Base-by-base conservation (phyloP, 176 grass and related monocot genomes). In the Triticum timopheevii region DNA sequence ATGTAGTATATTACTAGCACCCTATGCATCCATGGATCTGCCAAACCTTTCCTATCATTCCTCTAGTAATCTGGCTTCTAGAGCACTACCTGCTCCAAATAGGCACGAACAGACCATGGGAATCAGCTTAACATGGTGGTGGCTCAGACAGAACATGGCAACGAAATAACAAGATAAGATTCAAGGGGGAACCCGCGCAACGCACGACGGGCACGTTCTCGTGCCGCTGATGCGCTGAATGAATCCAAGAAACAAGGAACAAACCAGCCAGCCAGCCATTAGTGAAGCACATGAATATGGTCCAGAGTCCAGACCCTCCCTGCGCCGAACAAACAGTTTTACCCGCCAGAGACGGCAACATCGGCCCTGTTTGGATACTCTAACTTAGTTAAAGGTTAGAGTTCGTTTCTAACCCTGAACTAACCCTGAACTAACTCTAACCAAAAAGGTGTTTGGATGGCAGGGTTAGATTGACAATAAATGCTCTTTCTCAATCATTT, bases 281-380 rank as follows among this genome's bases (percentile, higher is more conserved):
- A 72, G 69, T 63, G 36, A 86, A 38, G 61, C 49, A 50, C 88
- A 84, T 75, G 75, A 73, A 8, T 10, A 52, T 31, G 75, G 70
- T 39, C n/a, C 89, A 52, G 54, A 59, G 54, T 56, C 23, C 44
- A 49, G 45, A 49, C 49, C 15, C 15, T 50, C 73, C 25, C 25
- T 27, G 78, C 61, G 78, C 79, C 47, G 83, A 82, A 64, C 39
- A n/a, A 77, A 65, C 88, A 82, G 65, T 40, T 74, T 38, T 36
- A 68, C 44, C 13, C 24, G 65, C 22, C 79, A 47, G 65, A 52
- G 42, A 13, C n/a, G 50, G 50, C 50, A 68, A 3, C n/a, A n/a
- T n/a, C n/a, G 33, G 28, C 28, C 28, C 28, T 28, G 28, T 28
- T 28, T 28, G 28, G 28, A 28, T 28, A 28, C 28, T 28, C 28